Conservation (phyloP, 176 grass and related monocot genomes). For the Cocos nucifera region DNA sequence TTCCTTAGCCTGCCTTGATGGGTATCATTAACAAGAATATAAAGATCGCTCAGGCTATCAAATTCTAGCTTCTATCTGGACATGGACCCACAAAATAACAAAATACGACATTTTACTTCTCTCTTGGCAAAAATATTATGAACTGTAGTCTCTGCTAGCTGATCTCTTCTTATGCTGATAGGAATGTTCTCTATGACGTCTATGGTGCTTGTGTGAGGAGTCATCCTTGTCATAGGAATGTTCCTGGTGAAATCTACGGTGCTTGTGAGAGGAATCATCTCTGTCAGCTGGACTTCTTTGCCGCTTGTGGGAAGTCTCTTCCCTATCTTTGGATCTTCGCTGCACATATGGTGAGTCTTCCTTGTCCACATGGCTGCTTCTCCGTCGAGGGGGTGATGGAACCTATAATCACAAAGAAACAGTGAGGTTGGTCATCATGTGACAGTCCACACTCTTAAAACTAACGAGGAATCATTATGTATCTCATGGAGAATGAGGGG, state of each 20-base stretch:
- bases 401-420: constrained; percentile 23
- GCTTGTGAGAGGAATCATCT: constrained; percentile 7
- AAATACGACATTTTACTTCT: too few relatives aligned
- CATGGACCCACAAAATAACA: too few relatives aligned
- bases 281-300: constrained; percentile 20
- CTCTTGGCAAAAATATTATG: background rate
- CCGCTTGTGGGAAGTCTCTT: constrained; percentile 22
- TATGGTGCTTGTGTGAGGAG: constrained; percentile 11
- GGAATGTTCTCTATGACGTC: background rate
- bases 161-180: background rate
- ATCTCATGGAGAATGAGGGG: too few relatives aligned
- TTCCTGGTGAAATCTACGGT: constrained; percentile 22
- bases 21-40: too few relatives aligned
- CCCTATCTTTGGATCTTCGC: constrained; percentile 33
- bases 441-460: background rate
- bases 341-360: constrained; percentile 43
- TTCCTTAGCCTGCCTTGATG: too few relatives aligned
- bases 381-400: constrained; percentile 49
- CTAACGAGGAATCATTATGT: too few relatives aligned
- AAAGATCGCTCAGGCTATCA: too few relatives aligned
- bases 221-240: constrained; percentile 19
- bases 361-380: constrained; percentile 14
- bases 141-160: background rate
- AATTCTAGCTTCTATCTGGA: too few relatives aligned
- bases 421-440: background rate